phyloP scores from a whole-genome alignment of 1,139 yeast species.

The Debaryomyces singareniensis region DNA sequence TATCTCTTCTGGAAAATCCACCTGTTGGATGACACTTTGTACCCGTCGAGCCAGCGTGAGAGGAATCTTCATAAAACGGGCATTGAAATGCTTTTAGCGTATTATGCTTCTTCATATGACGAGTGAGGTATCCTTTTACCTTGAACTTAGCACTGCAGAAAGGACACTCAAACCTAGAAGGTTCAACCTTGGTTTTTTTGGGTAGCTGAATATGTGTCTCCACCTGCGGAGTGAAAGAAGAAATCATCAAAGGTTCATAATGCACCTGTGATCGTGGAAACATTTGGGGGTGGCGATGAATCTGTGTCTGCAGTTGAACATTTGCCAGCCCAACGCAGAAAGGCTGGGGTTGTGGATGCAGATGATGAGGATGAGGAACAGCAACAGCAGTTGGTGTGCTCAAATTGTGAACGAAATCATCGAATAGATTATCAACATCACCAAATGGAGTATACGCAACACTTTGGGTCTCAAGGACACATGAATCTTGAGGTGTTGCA shows the following conservation, averaged over 20 bases:
- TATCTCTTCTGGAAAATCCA: slow-evolving; percentile 53
- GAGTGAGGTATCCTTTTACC: slow-evolving; percentile 51
- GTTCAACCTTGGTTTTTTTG: background rate
- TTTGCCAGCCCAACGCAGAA: no score
- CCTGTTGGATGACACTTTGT: slow-evolving; percentile 56
- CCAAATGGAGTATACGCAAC: slow-evolving; percentile 1
- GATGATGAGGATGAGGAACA: background rate
- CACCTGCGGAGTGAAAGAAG: slow-evolving; percentile 1
- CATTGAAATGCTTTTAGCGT: slow-evolving; percentile 46
- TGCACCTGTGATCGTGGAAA: no score
- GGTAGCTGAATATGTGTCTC: background rate
- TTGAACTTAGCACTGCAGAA: slow-evolving; percentile 44
- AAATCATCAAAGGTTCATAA: background rate
- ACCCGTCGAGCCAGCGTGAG: slow-evolving; percentile 16
- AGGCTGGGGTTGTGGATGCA: no score
- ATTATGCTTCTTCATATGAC: slow-evolving; percentile 50
- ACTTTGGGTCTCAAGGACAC: background rate
- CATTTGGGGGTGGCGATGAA: no score
- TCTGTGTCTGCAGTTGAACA: background rate
- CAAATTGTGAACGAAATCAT: slow-evolving; percentile 4
- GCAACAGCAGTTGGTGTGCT: slow-evolving; percentile 2
- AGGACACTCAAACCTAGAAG: slow-evolving; percentile 22
- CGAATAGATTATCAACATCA: slow-evolving; percentile 7
- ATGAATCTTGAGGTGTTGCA: no score
- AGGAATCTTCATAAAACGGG: slow-evolving; percentile 44